Evolutionary conservation across 257 asterid genomes (phyloP).

Genomic region (Petunia secreta): DNA sequence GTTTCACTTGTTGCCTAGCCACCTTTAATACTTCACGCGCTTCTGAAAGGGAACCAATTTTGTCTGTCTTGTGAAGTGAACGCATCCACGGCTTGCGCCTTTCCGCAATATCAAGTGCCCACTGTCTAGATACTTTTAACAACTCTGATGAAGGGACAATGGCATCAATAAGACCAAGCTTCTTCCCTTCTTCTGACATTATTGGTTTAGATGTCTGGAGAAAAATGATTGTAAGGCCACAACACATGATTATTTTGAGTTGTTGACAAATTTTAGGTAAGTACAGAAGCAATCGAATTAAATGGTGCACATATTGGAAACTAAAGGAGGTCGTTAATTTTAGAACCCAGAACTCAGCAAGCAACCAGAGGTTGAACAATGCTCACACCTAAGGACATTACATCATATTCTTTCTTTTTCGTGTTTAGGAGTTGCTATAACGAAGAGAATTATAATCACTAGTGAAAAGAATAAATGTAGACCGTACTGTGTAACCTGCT

Average conservation of each 20-base stretch:
- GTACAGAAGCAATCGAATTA: background rate
- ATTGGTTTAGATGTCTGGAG: slow-evolving; percentile 74
- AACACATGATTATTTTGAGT: background rate
- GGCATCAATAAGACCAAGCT: slow-evolving; percentile 86
- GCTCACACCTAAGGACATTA: slow-evolving; percentile 14
- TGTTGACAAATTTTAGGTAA: slow-evolving; percentile 7
- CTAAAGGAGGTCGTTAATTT: slow-evolving; percentile 4
- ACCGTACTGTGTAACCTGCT: background rate
- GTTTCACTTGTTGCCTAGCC: slow-evolving; percentile 77
- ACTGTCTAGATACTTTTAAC: slow-evolving; percentile 68
- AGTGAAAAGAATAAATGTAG: slow-evolving; percentile 10
- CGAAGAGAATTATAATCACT: background rate
- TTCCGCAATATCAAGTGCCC: slow-evolving; percentile 85
- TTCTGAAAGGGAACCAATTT: slow-evolving; percentile 78
- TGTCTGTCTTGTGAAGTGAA: slow-evolving; percentile 81
- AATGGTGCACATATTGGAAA: slow-evolving; percentile 14
- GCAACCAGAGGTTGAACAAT: slow-evolving; percentile 4
- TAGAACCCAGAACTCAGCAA: slow-evolving; percentile 12
- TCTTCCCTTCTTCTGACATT: slow-evolving; percentile 86
- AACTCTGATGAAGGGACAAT: slow-evolving; percentile 71
- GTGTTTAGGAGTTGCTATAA: background rate
- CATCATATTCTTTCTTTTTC: background rate
- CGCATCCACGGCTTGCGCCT: slow-evolving; percentile 84
- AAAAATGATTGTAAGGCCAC: background rate
- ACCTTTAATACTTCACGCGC: slow-evolving; percentile 53